Percentiles rank a stretch among this genome's conserved stretches.
These are phyloP conservation scores for Eutrema salsugineum DNA, from an alignment of 441 rosid genomes.

Conservation along the genomic window DNA sequence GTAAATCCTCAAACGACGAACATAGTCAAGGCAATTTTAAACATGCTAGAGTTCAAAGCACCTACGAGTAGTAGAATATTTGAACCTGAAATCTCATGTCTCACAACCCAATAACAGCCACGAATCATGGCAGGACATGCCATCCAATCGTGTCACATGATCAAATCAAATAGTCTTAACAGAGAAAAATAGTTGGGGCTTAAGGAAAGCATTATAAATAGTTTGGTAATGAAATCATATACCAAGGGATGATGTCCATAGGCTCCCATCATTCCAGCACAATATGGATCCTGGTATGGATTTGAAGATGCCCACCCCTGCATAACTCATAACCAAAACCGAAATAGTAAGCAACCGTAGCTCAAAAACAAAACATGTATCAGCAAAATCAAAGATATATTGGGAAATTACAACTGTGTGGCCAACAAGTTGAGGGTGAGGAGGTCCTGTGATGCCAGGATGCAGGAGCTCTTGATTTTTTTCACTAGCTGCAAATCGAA, in stretches of 20 bases:
- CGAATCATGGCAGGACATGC: neutral
- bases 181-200: neutral
- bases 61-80: neutral
- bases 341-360: neutral
- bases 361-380: neutral
- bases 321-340: slow-evolving; percentile 25
- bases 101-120: neutral
- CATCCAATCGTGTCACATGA: neutral
- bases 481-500: slow-evolving; percentile 42
- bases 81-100: neutral
- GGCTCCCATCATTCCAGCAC: slow-evolving; percentile 77
- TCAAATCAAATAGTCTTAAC: neutral
- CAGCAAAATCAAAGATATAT: neutral
- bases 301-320: slow-evolving; percentile 87
- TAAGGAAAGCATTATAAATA: neutral
- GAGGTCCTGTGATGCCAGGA: slow-evolving; percentile 47
- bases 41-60: slow-evolving; percentile 4
- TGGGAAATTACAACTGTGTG: slow-evolving; percentile 66
- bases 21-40: neutral
- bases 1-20: neutral
- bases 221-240: slow-evolving; percentile 24
- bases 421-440: slow-evolving; percentile 65
- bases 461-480: slow-evolving; percentile 41
- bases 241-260: slow-evolving; percentile 88
- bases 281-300: slow-evolving; percentile 81